These are phyloP conservation scores for Aspergillus ellipticus DNA, from an alignment of 495 filamentous ascomycete species.

Conservation along the genomic window DNA sequence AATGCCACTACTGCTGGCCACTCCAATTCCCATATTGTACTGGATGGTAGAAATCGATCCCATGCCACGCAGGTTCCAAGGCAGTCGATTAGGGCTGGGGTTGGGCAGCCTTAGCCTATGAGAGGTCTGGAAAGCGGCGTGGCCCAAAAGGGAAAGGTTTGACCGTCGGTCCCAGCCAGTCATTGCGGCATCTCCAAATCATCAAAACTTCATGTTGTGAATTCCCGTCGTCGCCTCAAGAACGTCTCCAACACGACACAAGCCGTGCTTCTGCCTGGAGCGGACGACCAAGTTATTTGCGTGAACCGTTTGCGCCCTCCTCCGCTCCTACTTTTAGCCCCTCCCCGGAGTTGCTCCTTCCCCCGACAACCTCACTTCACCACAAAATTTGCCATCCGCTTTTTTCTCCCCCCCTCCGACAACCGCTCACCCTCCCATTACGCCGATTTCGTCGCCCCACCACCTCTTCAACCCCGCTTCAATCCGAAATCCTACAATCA, in stretches of 20 bases:
- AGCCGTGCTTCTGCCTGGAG: conserved; percentile 41
- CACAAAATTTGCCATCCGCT: conserved; percentile 24
- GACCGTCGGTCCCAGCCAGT: conserved; percentile 20
- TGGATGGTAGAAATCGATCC: background rate
- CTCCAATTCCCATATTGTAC: too few relatives aligned
- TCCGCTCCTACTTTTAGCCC: conserved; percentile 1
- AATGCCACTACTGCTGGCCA: too few relatives aligned
- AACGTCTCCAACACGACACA: conserved; percentile 9
- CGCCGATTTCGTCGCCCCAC: conserved; percentile 8
- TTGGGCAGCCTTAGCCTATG: conserved; percentile 14
- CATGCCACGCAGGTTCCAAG: background rate
- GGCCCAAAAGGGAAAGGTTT: conserved; percentile 41
- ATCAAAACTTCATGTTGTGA: conserved; percentile 36
- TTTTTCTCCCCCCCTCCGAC: conserved; percentile 27
- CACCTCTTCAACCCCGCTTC: conserved; percentile 5
- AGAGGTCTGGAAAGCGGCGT: conserved; percentile 17
- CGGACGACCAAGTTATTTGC: conserved; percentile 26
- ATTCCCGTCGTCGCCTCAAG: conserved; percentile 10
- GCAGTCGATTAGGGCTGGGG: conserved; percentile 13
- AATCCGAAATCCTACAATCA: conserved; percentile 13
- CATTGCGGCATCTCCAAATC: conserved; percentile 31
- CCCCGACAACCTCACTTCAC: conserved; percentile 15
- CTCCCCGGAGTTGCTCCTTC: conserved; percentile 29
- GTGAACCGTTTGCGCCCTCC: conserved; percentile 6
- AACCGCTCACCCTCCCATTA: conserved; percentile 18